Base-by-base conservation (phyloP, 805 yeast species). In the Ogataea ganodermae region DNA sequence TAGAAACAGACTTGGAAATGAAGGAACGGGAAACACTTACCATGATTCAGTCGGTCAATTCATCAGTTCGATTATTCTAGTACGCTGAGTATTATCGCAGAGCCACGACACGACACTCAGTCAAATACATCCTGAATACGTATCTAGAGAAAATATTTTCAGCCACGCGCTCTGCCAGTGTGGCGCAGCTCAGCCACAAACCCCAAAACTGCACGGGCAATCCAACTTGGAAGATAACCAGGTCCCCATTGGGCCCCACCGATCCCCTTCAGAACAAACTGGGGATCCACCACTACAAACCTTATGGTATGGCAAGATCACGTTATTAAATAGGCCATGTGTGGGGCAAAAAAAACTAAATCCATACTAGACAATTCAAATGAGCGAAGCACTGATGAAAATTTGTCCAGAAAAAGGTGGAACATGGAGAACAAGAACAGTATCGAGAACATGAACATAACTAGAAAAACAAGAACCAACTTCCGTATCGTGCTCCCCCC, bases 341-440 rank as follows among this genome's bases (percentile, higher is more conserved):
- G 22, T 33, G 36, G 8, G 23, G 6, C 6, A 31, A 31, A n/a
- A 31, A 16, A 31, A 14, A 17, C 10, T 14, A 8, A 17, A 17
- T n/a, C 35, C 36, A 30, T 30, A 30, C 33, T 13, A 30, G 33
- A 13, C 8, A 30, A n/a, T n/a, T n/a, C 23, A 5, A 33, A 33
- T 18, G 36, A 33, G 3, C 18, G 36, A 20, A 33, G 23, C 23
- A 33, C 36, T 14, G 36, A 20, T 17, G 18, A 5, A 6, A 7
- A 33, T 6, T 4, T 30, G 17, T 6, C 33, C 33, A 30, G 14
- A 30, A 30, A 30, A 13, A 3, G 9, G 36, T 16, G 36, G 36
- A 18, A n/a, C n/a, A n/a, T n/a, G n/a, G 22, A 33, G 36, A 33
- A 33, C 10, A 33, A 33, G 36, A 20, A 33, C 36, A 33, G 21